Conservation (phyloP, 2,329 filamentous ascomycete species). For the Sporothrix inflata region DNA sequence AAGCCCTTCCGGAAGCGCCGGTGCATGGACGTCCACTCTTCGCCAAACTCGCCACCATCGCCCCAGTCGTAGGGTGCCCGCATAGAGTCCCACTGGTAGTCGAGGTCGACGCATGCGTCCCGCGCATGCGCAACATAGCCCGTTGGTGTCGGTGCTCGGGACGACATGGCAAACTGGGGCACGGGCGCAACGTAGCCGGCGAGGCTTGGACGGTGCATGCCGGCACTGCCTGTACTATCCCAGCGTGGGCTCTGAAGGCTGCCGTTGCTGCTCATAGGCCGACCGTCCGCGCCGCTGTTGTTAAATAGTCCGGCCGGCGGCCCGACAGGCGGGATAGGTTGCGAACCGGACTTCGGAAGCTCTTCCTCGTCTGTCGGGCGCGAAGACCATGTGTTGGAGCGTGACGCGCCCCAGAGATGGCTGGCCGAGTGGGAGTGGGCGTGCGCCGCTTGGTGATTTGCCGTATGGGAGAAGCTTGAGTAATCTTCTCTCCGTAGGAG, state of each 20-base stretch:
- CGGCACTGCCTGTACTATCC: neutral
- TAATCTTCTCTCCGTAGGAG: conserved; percentile 77
- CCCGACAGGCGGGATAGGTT: conserved; percentile 12
- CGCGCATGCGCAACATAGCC: conserved; percentile 90
- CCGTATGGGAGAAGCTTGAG: conserved; percentile 49
- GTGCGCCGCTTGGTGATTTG: conserved; percentile 39
- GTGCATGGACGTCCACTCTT: conserved; percentile 97
- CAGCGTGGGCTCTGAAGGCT: conserved; percentile 23
- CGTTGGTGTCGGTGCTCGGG: conserved; percentile 77
- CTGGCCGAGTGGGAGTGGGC: conserved; percentile 35
- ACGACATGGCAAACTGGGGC: conserved; percentile 81
- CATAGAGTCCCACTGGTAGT: conserved; percentile 96
- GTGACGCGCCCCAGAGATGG: conserved; percentile 46
- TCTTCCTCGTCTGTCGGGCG: neutral
- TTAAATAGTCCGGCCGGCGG: conserved; percentile 23
- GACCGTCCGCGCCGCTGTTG: conserved; percentile 30
- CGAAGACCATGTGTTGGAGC: conserved; percentile 28
- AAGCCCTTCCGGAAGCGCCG: conserved; percentile 81
- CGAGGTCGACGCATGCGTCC: conserved; percentile 82
- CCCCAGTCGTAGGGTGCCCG: conserved; percentile 78
- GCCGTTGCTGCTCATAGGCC: conserved; percentile 36
- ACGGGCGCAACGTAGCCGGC: conserved; percentile 70
- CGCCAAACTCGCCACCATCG: conserved; percentile 81
- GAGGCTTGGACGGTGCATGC: conserved; percentile 37
- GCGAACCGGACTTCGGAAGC: conserved; percentile 13